Base-by-base conservation (phyloP, 1,284 basidiomycete genomes). In the Leccinum fuscescens region DNA sequence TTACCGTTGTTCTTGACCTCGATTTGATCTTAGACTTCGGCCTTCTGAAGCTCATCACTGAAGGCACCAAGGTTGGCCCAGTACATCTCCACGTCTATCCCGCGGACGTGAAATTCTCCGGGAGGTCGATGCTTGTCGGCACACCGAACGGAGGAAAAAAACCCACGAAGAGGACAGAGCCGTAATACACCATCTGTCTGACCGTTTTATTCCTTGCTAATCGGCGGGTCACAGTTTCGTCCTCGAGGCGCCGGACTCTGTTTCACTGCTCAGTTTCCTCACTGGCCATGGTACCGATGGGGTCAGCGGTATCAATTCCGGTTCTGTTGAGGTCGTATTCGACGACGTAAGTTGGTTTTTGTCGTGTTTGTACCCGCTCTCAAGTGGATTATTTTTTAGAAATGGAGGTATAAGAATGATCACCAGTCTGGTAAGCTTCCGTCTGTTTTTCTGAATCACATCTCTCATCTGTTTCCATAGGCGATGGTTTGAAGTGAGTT, bases 401-500 rank as follows among this genome's bases (percentile, higher is more conserved):
- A 6, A 6, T n/a, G 8, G 2, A 6, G 0, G 15, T 44, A 44
- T 20, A 17, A 4, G 17, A 20, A 20, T 44, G n/a, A 44, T 20
- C 11, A 17, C 42, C 4, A 44, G n/a, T 9, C 37, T 44, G 17
- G n/a, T 44, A 20, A 44, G 17, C 17, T 20, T 37, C n/a, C 42
- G 1, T 20, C 17, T 44, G 8, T 44, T 33, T 22, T 48, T 12
- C 46, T 48, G 20, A 14, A 48, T 20, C 4, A 12, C 20, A 7
- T 22, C 22, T 48, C 46, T 48, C 20, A 48, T 48, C 12, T 20
- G 22, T 48, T 14, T 24, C 20, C 22, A 4, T 7, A 48, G 46
- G 46, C 22, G 46, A 48, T 48, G 46, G 46, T 14, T 48, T 48
- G 20, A 48, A 48, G 46, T 48, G 20, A 24, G 46, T 22, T 48